phyloP scores from a whole-genome alignment of 2,329 filamentous ascomycete species.

The Basipetospora chlamydospora region DNA sequence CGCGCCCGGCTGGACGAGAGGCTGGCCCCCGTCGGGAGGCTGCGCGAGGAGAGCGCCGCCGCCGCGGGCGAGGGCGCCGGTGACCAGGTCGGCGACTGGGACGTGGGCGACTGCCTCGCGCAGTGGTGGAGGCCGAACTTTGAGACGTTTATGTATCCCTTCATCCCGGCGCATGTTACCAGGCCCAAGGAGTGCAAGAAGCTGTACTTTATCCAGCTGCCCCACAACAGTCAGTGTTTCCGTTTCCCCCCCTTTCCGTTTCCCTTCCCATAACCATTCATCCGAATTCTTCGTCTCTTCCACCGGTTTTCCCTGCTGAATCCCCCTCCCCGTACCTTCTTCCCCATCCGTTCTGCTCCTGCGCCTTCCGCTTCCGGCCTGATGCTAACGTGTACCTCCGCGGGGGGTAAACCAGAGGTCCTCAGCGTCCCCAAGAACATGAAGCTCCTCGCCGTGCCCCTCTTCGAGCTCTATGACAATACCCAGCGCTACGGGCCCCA shows the following conservation, averaged over 20 bases:
- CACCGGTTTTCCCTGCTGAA: background rate
- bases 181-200: constrained; percentile 99
- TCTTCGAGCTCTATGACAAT: constrained; percentile 98
- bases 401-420: constrained; percentile 55
- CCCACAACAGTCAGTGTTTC: constrained; percentile 62
- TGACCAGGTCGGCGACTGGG: too few relatives aligned
- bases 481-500: constrained; percentile 89
- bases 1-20: constrained; percentile 85
- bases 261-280: too few relatives aligned
- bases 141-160: constrained; percentile 99
- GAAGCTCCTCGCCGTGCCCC: constrained; percentile 91
- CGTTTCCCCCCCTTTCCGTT: background rate
- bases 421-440: constrained; percentile 98
- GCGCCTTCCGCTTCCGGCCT: too few relatives aligned
- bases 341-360: constrained; percentile 10
- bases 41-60: constrained; percentile 67
- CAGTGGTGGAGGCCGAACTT: constrained; percentile 99
- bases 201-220: constrained; percentile 91
- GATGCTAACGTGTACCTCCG: too few relatives aligned
- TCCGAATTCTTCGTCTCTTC: too few relatives aligned
- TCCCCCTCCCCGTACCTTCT: background rate
- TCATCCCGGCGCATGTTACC: constrained; percentile 89
- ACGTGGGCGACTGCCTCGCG: constrained; percentile 84
- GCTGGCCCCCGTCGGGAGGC: constrained; percentile 77
- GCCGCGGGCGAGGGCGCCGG: too few relatives aligned